Conservation (phyloP, 441 rosid species). For the Erodium trifolium region DNA sequence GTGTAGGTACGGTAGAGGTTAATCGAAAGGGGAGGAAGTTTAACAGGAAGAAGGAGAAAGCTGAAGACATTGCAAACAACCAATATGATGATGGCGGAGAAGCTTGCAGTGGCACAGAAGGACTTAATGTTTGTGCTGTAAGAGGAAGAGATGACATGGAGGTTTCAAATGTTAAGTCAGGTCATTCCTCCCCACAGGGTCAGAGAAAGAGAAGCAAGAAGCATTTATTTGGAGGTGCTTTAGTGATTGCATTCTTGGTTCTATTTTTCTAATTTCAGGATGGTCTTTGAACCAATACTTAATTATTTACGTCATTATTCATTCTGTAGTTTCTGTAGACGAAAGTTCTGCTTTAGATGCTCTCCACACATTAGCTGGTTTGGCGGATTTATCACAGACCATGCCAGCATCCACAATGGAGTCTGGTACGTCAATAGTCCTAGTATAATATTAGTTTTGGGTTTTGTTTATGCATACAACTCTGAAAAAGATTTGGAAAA, state of each 20-base stretch:
- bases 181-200: conserved; percentile 28
- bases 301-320: not conserved
- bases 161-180: conserved; percentile 36
- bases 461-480: not conserved
- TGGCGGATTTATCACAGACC: conserved; percentile 54
- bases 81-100: conserved; percentile 66
- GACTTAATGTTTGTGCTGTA: conserved; percentile 31
- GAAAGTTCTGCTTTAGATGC: conserved; percentile 56
- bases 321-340: conserved; percentile 37
- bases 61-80: conserved; percentile 39
- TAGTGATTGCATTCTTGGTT: conserved; percentile 7
- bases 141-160: conserved; percentile 37
- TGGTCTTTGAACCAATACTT: conserved; percentile 10
- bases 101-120: conserved; percentile 74
- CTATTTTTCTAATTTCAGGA: conserved; percentile 7
- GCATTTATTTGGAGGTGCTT: conserved; percentile 48
- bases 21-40: conserved; percentile 33
- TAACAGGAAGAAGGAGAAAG: conserved; percentile 45
- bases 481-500: not conserved
- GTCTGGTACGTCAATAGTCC: conserved; percentile 47
- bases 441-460: conserved; percentile 12
- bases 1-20: conserved; percentile 54
- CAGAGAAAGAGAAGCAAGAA: conserved; percentile 48
- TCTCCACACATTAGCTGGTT: conserved; percentile 32
- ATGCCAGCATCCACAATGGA: conserved; percentile 46